These are phyloP conservation scores for Jackrogersella minutella DNA, from an alignment of 495 filamentous ascomycete genomes.

Conservation along the genomic window DNA sequence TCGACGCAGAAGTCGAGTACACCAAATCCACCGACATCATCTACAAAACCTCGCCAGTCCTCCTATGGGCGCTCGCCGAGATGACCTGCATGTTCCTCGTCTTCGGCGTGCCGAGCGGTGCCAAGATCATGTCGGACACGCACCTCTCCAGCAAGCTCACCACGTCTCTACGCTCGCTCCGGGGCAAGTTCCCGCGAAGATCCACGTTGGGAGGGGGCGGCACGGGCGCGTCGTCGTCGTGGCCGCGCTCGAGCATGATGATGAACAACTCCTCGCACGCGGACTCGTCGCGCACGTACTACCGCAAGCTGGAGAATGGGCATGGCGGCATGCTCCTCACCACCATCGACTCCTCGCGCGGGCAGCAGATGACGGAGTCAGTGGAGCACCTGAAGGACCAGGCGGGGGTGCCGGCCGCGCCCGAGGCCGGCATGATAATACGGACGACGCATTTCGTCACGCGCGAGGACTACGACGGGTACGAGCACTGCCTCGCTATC, in stretches of 20 bases:
- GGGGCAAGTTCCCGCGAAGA: conserved; percentile 7
- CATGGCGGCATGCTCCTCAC: conserved; percentile 29
- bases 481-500: conserved; percentile 11
- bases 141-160: conserved; percentile 17
- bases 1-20: conserved; percentile 41
- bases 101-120: conserved; percentile 38
- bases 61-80: conserved; percentile 45
- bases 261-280: conserved; percentile 19
- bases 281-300: conserved; percentile 32
- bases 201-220: not conserved
- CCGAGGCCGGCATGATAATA: conserved; percentile 27
- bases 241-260: conserved; percentile 28
- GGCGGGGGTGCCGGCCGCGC: not conserved
- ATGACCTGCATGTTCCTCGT: conserved; percentile 49
- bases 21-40: conserved; percentile 33
- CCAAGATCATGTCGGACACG: conserved; percentile 37
- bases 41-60: conserved; percentile 30
- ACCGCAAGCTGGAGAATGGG: conserved; percentile 35
- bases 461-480: conserved; percentile 30
- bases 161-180: conserved; percentile 25
- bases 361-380: conserved; percentile 34
- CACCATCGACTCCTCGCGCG: conserved; percentile 23
- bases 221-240: conserved; percentile 12
- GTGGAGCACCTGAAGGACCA: conserved; percentile 39
- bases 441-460: conserved; percentile 39